Percentiles rank a stretch among this genome's conserved stretches.
Conservation (phyloP, 345 rosid genomes). For the Bretschneidera sinensis region DNA sequence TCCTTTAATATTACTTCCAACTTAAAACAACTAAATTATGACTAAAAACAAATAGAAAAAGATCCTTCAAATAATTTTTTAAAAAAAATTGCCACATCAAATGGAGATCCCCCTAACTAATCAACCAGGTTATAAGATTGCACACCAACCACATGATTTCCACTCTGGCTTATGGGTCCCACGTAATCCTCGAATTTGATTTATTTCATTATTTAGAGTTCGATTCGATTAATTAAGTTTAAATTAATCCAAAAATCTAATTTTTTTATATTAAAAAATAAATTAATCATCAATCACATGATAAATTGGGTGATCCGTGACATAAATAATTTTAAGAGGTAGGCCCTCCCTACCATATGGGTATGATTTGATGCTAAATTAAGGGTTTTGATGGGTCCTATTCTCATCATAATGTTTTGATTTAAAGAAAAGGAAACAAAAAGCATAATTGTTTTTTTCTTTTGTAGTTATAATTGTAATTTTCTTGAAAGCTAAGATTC, state of each 20-base stretch:
- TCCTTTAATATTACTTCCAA: neutral
- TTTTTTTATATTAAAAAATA: too few relatives aligned
- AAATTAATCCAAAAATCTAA: too few relatives aligned
- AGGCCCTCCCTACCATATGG: neutral
- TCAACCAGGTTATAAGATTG: neutral
- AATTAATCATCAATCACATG: neutral
- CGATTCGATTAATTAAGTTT: too few relatives aligned
- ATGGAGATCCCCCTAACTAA: neutral
- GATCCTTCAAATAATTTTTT: neutral
- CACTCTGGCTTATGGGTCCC: neutral
- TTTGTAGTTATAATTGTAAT: slow-evolving; percentile 8
- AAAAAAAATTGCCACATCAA: neutral
- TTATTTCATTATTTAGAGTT: too few relatives aligned
- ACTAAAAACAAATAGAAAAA: neutral
- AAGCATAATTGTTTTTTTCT: too few relatives aligned
- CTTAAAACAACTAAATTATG: neutral
- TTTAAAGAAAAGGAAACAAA: too few relatives aligned
- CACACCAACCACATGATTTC: slow-evolving; percentile 6
- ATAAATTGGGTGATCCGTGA: too few relatives aligned
- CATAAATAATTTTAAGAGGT: neutral
- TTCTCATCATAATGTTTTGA: neutral
- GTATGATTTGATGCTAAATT: neutral
- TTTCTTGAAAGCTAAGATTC: slow-evolving; percentile 35
- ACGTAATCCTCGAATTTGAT: too few relatives aligned
- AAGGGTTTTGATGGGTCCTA: slow-evolving; percentile 6